phyloP scores from a whole-genome alignment of 202 grass and related monocot genomes.

The Schoenoplectus triqueter region DNA sequence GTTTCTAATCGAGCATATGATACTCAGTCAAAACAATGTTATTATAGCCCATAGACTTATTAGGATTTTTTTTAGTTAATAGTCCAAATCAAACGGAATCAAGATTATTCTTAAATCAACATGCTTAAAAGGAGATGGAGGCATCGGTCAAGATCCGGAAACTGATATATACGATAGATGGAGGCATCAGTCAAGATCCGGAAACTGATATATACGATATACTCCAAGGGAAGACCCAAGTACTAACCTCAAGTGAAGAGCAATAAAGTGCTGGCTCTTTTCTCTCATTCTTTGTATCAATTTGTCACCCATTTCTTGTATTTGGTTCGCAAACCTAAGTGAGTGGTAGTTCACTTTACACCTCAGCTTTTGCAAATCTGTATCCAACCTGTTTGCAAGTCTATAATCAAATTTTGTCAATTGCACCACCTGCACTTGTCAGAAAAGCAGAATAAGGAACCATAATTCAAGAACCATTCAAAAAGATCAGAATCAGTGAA shows the following conservation, averaged over 20 bases:
- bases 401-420: slow-evolving; percentile 98
- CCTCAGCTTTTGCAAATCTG: slow-evolving; percentile 83
- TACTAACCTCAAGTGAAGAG: slow-evolving; percentile 86
- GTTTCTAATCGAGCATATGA: slow-evolving; percentile 5
- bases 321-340: slow-evolving; percentile 76
- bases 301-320: slow-evolving; percentile 71
- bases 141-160: slow-evolving; percentile 33
- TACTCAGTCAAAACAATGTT: neutral
- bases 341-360: slow-evolving; percentile 92
- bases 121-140: slow-evolving; percentile 27
- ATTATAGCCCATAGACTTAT: neutral
- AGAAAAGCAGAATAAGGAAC: slow-evolving; percentile 43
- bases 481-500: slow-evolving; percentile 4
- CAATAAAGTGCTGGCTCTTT: slow-evolving; percentile 84
- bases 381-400: slow-evolving; percentile 89
- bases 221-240: neutral
- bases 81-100: slow-evolving; percentile 24
- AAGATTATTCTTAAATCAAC: neutral
- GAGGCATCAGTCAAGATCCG: slow-evolving; percentile 33
- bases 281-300: slow-evolving; percentile 72
- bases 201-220: neutral
- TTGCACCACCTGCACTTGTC: slow-evolving; percentile 76
- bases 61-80: slow-evolving; percentile 13
- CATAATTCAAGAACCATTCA: slow-evolving; percentile 33
- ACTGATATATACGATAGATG: neutral